Base-by-base conservation (phyloP, 2,329 filamentous ascomycete species). In the Cladosporium cucumerinum region DNA sequence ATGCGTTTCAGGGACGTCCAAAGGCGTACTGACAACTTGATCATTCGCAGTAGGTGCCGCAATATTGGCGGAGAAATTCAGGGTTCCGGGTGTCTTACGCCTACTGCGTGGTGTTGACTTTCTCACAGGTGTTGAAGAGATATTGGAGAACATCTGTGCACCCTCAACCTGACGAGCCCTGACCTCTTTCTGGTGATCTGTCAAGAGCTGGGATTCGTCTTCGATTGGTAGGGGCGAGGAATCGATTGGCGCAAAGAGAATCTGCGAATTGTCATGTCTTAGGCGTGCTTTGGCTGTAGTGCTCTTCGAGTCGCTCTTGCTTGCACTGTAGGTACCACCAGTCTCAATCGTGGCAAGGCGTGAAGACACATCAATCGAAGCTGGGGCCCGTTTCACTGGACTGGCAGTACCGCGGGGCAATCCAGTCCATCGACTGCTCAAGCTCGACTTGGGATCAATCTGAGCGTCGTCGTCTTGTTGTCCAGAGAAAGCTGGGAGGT, bases 231-330 rank as follows among this genome's bases (percentile, higher is more conserved):
- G 76, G 5, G 82, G 78, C 3, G 83, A 79, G 14, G 87, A 86
- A 32, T 85, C 84, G 55, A 94, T 89, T 0, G 86, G 79, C 2
- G 89, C 86, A 72, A 95, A 95, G 51, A 91, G 84, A 28, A 96
- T 84, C 72, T 96, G 92, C 0, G 92, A 96, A 76, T 96, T 85
- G 67, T 96, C 86, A 70, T 96, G 92, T 36, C 90, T 86, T 30
- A 88, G 80, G 66, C 85, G 85, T 21, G 84, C 55, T 21, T 65
- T 65, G 8, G 21, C 12, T 36, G 49, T 54, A 21, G 34, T 39
- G 14, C 48, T 25, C 16, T 36, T 54, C 16, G 60, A 54, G n/a
- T n/a, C 23, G 25, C 30, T 25, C 34, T 62, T 62, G 60, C 49
- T 55, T 23, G 25, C 49, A 26, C 49, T 62, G 60, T 25, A 43